Evolutionary conservation across 2,329 filamentous ascomycete species (phyloP), one percentile per base, ranked within the genome.

Genomic region (Beauveria varroae): DNA sequence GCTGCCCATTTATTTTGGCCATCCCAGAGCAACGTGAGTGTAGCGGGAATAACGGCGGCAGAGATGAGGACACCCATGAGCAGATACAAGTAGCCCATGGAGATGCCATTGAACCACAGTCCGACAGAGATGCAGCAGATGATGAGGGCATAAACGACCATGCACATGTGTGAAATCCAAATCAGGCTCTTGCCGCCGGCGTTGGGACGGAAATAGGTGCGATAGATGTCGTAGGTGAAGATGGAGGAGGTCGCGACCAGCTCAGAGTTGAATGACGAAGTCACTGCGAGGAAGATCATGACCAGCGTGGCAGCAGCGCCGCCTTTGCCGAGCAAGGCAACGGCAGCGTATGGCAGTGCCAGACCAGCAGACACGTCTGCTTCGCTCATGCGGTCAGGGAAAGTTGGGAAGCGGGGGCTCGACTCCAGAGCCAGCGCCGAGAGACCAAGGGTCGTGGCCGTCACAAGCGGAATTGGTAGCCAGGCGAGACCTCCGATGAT

Each of bases 31-130:
- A 96, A 81, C 0, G 91, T 90, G 64, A 96, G 77, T 0, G 90
- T 88, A 0, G 91, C 90, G 0, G 93, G 92, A 14, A 96, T 81
- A 3, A 96, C 91, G 3, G 91, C 92, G 0, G 89, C 85, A 0
- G 88, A 91, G 70, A 96, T 95, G 68, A 96, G 90, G 56, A 92
- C 89, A 8, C 92, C 93, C 92, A 96, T 96, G 70, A 96, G 84
- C 1, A 96, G 78, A 70, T 96, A 96, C 3, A 96, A 79, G 68
- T 93, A 96, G 12, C 91, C 92, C 90, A 96, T 95, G 12, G 85
- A 88, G 63, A 96, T 89, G 22, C 88, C 87, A 2, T 84, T 86
- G 64, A 89, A 88, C 71, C 78, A 85, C 0, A 95, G 82, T 0
- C 89, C 91, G 0, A 90, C 90, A 0, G 87, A 87, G 73, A 96